These are phyloP conservation scores for Apiospora kogelbergensis DNA, from an alignment of 2,329 filamentous ascomycete species.

Conservation along the genomic window DNA sequence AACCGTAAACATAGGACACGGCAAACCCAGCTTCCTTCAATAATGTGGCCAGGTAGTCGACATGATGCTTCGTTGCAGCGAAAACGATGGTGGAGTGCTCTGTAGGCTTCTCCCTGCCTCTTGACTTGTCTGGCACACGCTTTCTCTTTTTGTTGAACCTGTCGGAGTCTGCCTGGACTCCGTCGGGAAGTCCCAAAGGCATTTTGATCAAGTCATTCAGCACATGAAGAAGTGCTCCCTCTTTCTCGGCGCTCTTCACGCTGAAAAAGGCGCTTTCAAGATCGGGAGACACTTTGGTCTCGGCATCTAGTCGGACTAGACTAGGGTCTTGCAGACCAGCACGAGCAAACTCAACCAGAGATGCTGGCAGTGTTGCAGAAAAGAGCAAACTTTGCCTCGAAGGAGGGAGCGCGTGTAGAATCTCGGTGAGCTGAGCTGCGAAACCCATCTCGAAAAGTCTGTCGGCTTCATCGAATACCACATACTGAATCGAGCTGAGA, in stretches of 20 bases:
- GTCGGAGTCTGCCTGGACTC: constrained; percentile 46
- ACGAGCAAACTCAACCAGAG: constrained; percentile 91
- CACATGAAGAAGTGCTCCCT: constrained; percentile 86
- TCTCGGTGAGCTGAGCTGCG: constrained; percentile 87
- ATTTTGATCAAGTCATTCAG: constrained; percentile 92
- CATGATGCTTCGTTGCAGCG: constrained; percentile 92
- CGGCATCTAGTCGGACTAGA: constrained; percentile 85
- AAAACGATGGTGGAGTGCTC: constrained; percentile 94
- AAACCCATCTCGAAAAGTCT: constrained; percentile 99
- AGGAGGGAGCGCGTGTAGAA: constrained; percentile 81
- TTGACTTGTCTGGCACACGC: constrained; percentile 53
- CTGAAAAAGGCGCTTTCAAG: constrained; percentile 95
- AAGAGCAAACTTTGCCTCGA: constrained; percentile 90
- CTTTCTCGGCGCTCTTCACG: constrained; percentile 89
- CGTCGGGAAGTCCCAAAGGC: constrained; percentile 65
- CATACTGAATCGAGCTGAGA: constrained; percentile 86
- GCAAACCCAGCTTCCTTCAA: constrained; percentile 81
- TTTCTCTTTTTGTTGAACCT: constrained; percentile 71
- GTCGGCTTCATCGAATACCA: constrained; percentile 97
- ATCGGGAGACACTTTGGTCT: constrained; percentile 94
- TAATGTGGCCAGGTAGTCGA: constrained; percentile 86
- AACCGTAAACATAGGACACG: constrained; percentile 92
- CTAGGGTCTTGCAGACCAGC: constrained; percentile 91
- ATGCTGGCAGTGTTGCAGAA: constrained; percentile 91
- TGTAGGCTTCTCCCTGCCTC: constrained; percentile 70